phyloP scores from a whole-genome alignment of 225 moss, liverwort and hornwort species.

The Neckera pumila region DNA sequence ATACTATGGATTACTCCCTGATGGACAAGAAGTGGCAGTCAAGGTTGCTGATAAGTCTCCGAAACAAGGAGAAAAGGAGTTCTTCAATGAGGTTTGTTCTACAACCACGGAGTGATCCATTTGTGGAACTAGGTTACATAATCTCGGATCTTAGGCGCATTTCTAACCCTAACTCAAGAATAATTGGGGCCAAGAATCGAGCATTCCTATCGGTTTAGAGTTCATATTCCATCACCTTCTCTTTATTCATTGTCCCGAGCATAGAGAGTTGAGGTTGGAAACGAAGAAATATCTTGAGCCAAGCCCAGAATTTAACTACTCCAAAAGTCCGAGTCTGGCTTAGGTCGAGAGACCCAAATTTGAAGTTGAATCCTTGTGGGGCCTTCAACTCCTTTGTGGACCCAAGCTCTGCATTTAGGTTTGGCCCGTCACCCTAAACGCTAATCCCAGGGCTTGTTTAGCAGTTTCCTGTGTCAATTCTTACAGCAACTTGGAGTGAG shows the following conservation, averaged over 20 bases:
- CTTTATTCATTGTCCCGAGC: background rate
- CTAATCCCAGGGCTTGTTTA: no score
- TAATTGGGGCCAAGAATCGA: background rate
- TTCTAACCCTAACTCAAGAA: background rate
- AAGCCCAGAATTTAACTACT: background rate
- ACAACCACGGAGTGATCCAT: no score
- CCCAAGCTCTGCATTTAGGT: background rate
- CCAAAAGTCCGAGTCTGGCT: background rate
- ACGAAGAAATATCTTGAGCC: background rate
- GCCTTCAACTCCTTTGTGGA: background rate
- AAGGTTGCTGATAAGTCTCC: constrained; percentile 7
- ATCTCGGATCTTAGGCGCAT: background rate
- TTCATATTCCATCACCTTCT: background rate
- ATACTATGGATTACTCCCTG: constrained; percentile 13
- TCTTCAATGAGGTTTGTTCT: constrained; percentile 33
- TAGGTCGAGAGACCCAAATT: background rate
- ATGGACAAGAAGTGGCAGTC: constrained; percentile 32
- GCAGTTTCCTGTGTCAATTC: background rate
- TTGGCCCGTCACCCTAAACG: no score
- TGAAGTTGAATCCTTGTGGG: background rate
- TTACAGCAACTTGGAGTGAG: background rate
- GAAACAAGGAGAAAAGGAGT: constrained; percentile 10
- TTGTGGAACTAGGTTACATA: background rate
- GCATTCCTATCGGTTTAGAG: background rate
- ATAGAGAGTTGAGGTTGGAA: background rate